These are phyloP conservation scores for Geosmithia morbida DNA, from an alignment of 2,329 filamentous ascomycete genomes.

Conservation along the genomic window DNA sequence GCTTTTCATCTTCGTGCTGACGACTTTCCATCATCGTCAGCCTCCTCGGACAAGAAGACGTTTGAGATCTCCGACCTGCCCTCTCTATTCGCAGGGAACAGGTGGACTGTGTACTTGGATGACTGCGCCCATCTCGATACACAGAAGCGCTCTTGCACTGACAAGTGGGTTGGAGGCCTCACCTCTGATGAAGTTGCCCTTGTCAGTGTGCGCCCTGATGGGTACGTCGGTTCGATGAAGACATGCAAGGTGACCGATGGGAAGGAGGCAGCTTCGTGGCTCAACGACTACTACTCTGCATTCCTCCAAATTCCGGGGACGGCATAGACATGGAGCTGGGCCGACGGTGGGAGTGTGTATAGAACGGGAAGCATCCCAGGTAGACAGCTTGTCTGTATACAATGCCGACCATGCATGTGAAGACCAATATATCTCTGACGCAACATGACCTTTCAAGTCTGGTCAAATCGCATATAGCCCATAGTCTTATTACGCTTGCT, in stretches of 20 bases:
- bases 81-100: conserved; percentile 43
- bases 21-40: background rate
- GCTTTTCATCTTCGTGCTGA: conserved; percentile 5
- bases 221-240: conserved; percentile 54
- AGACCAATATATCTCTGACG: no score
- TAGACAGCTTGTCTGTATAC: no score
- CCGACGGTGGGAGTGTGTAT: no score
- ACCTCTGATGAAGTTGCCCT: conserved; percentile 43
- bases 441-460: no score
- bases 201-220: conserved; percentile 57
- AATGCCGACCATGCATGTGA: no score
- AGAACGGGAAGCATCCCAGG: no score
- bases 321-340: no score
- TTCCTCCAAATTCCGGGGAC: background rate
- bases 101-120: conserved; percentile 62
- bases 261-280: background rate
- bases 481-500: no score
- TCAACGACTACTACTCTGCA: background rate
- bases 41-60: conserved; percentile 10
- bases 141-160: conserved; percentile 33
- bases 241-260: conserved; percentile 27
- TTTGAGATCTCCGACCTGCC: conserved; percentile 57
- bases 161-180: conserved; percentile 55
- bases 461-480: no score
- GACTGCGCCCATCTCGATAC: conserved; percentile 26